Evolutionary conservation across 2,329 filamentous ascomycete species (phyloP), one percentile per base, ranked within the genome.

Genomic region (Rhynchosporium graminicola): DNA sequence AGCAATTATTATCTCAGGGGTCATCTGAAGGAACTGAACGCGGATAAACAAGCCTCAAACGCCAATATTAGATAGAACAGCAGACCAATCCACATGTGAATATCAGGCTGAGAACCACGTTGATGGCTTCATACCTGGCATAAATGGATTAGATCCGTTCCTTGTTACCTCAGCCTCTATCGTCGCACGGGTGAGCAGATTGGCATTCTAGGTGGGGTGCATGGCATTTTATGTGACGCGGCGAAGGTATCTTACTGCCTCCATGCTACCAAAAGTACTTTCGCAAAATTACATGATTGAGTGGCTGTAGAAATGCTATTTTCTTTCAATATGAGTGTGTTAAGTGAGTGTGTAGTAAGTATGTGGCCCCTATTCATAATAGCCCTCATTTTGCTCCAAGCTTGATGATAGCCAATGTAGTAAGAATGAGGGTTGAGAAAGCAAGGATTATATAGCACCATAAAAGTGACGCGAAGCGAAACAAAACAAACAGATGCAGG

Each of bases 1-100:
- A 28, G 42, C 40, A 46, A 57, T 54, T 54, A 33, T 33, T 40
- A 57, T 54, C 43, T 46, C 54, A 57, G 54, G 54, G 54, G 52
- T 4, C 20, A 29, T 5, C 6, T 36, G 1, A 50, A 12, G 10
- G 36, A 40, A 20, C 4, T 12, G 13, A 40, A n/a, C 12, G 28
- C 40, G 54, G 42, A 45, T 57, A 43, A 57, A 57, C 26, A 40
- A 57, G 42, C 26, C 10, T 33, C 36, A 42, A 10, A 36, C 33
- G 33, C 33, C 33, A 38, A 57, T 40, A 33, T 28, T 13, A 57
- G 31, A 28, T 45, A 45, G 28, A 36, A n/a, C 28, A 15, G n/a
- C 54, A 57, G 38, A 20, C 20, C 52, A 42, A 26, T 4, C n/a
- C 54, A 45, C 28, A 45, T 45, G 43, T 57, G 9, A 45, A 12